Percentiles rank a stretch among this genome's conserved stretches.
Conservation (phyloP, 371 early-diverging fungal genomes). For the Phascolomyces articulosus region DNA sequence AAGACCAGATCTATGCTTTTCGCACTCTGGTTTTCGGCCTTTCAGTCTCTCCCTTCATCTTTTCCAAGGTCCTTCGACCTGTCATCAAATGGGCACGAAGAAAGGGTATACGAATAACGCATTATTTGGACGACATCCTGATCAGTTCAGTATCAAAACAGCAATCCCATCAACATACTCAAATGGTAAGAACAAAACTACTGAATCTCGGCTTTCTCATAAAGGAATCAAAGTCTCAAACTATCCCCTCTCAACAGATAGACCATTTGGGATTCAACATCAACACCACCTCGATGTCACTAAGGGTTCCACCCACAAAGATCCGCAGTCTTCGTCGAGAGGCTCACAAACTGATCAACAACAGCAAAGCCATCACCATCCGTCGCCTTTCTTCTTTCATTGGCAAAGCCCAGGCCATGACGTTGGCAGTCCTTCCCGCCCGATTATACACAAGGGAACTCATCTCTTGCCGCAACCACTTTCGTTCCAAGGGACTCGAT, state of each 20-base stretch:
- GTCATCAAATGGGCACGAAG: constrained; percentile 25
- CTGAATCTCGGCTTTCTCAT: constrained; percentile 19
- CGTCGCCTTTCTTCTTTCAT: constrained; percentile 22
- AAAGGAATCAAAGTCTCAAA: constrained; percentile 20
- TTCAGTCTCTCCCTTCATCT: constrained; percentile 26
- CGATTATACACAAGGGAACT: constrained; percentile 19
- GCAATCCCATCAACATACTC: neutral
- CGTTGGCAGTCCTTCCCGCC: constrained; percentile 28
- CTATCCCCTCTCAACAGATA: constrained; percentile 14
- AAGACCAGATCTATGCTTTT: neutral
- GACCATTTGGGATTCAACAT: constrained; percentile 24
- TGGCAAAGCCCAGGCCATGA: constrained; percentile 27
- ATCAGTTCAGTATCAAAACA: constrained; percentile 7
- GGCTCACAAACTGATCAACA: constrained; percentile 1
- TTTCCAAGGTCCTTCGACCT: constrained; percentile 30
- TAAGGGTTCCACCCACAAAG: constrained; percentile 14
- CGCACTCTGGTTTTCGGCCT: constrained; percentile 28
- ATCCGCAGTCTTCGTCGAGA: constrained; percentile 17
- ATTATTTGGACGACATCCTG: constrained; percentile 32
- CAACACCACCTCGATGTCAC: constrained; percentile 16
- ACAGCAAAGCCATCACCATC: neutral
- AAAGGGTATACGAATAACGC: constrained; percentile 19
- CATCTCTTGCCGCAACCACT: neutral
- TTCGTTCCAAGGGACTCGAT: neutral
- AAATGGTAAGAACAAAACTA: constrained; percentile 12